Conservation (phyloP, 2,329 filamentous ascomycete species). For the Penicillium griseofulvum region DNA sequence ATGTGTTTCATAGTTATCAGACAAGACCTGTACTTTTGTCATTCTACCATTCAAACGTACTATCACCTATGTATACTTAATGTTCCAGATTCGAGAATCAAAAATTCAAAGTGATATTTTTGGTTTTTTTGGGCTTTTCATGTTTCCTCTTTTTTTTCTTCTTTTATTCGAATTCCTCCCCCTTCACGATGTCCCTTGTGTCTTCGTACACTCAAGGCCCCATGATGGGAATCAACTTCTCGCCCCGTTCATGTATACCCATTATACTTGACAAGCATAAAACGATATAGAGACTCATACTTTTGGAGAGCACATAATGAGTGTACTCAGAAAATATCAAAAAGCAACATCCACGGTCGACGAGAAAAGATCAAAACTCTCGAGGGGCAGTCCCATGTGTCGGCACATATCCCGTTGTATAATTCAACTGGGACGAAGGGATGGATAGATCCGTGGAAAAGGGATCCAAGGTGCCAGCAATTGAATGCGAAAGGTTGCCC, state of each 20-base stretch:
- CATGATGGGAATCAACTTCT: neutral
- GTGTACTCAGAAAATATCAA: neutral
- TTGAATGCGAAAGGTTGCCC: constrained; percentile 23
- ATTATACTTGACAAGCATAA: neutral
- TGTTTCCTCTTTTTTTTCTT: neutral
- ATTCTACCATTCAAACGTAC: neutral
- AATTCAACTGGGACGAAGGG: constrained; percentile 30
- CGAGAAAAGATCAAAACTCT: constrained; percentile 23
- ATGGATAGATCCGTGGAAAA: constrained; percentile 30
- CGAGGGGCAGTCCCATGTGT: constrained; percentile 27
- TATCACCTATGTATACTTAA: neutral
- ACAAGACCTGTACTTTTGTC: neutral
- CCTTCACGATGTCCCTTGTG: neutral
- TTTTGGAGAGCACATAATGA: constrained; percentile 3
- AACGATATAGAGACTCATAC: neutral
- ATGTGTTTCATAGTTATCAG: neutral
- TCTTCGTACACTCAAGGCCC: neutral
- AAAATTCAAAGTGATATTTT: neutral
- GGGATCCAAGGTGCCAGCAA: constrained; percentile 31
- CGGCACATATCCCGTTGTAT: constrained; percentile 27
- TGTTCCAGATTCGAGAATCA: neutral
- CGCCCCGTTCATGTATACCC: neutral
- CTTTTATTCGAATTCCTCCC: neutral
- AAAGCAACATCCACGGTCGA: neutral
- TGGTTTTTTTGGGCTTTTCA: neutral